phyloP scores from a whole-genome alignment of 1,284 basidiomycete genomes.

The Ustilago cynodontis region DNA sequence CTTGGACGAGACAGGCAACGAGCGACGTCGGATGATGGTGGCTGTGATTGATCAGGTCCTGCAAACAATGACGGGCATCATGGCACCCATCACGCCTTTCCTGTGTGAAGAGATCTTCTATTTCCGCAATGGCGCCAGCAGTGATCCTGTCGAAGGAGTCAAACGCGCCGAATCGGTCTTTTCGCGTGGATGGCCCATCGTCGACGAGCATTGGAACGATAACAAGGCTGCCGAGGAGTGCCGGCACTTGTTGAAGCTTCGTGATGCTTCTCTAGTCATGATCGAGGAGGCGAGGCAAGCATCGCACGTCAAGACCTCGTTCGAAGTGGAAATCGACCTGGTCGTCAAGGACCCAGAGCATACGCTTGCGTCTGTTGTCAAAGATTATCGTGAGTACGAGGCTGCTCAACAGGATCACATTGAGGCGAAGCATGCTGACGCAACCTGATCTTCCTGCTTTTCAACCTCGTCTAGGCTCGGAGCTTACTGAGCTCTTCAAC shows the following conservation, averaged over 20 bases:
- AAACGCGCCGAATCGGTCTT: constrained; percentile 54
- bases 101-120: constrained; percentile 90
- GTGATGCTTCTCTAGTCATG: constrained; percentile 39
- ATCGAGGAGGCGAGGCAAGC: constrained; percentile 55
- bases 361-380: constrained; percentile 3
- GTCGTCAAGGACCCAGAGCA: constrained; percentile 3
- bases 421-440: not conserved
- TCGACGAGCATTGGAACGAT: constrained; percentile 44
- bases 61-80: constrained; percentile 77
- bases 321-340: constrained; percentile 55
- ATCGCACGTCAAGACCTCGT: constrained; percentile 46
- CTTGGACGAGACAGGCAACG: constrained; percentile 75
- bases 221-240: constrained; percentile 16
- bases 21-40: constrained; percentile 77
- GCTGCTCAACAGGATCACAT: no score
- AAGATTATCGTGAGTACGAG: not conserved
- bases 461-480: constrained; percentile 3
- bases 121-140: constrained; percentile 62
- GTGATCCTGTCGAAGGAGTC: constrained; percentile 48
- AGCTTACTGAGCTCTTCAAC: constrained; percentile 55
- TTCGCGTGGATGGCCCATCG: constrained; percentile 52
- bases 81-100: constrained; percentile 90
- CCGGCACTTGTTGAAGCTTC: constrained; percentile 36
- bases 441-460: not conserved
- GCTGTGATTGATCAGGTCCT: constrained; percentile 82